Conservation (phyloP, 2,329 filamentous ascomycete genomes). For the Mycogone perniciosa region DNA sequence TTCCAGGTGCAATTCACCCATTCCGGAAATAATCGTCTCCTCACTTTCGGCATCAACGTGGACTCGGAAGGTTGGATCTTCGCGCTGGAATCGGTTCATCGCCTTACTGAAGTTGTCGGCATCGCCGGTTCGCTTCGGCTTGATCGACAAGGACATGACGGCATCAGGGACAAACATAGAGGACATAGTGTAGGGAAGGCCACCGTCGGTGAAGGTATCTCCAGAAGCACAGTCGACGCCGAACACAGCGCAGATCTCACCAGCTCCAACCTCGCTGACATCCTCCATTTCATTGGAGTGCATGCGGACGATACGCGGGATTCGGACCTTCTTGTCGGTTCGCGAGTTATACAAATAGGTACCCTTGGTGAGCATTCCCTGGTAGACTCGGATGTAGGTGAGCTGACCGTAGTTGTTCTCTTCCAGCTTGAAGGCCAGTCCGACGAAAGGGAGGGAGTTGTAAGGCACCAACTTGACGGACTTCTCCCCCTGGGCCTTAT, state of each 20-base stretch:
- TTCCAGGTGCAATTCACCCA: slow-evolving; percentile 95
- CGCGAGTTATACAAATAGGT: slow-evolving; percentile 89
- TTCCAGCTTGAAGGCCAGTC: slow-evolving; percentile 96
- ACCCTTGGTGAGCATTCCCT: slow-evolving; percentile 83
- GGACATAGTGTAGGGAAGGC: slow-evolving; percentile 88
- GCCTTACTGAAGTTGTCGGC: slow-evolving; percentile 94
- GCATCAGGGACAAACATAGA: slow-evolving; percentile 98
- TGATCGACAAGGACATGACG: slow-evolving; percentile 96
- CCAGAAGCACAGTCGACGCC: slow-evolving; percentile 96
- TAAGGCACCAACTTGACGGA: slow-evolving; percentile 86
- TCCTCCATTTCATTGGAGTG: slow-evolving; percentile 99
- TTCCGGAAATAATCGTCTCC: slow-evolving; percentile 96
- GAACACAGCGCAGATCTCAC: slow-evolving; percentile 97
- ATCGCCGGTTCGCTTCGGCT: slow-evolving; percentile 88
- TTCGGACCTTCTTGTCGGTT: slow-evolving; percentile 91
- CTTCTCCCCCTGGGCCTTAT: slow-evolving; percentile 71
- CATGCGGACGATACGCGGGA: slow-evolving; percentile 97
- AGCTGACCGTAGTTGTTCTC: slow-evolving; percentile 98
- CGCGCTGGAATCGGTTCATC: slow-evolving; percentile 96
- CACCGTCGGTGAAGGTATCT: slow-evolving; percentile 95
- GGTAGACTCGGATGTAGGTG: slow-evolving; percentile 97
- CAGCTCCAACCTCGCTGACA: slow-evolving; percentile 82
- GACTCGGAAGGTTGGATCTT: slow-evolving; percentile 96
- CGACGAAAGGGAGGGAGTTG: slow-evolving; percentile 88
- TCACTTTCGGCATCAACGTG: slow-evolving; percentile 87